Evolutionary conservation across 306 rosid genomes (phyloP).

Genomic region (Quercus mongolica): DNA sequence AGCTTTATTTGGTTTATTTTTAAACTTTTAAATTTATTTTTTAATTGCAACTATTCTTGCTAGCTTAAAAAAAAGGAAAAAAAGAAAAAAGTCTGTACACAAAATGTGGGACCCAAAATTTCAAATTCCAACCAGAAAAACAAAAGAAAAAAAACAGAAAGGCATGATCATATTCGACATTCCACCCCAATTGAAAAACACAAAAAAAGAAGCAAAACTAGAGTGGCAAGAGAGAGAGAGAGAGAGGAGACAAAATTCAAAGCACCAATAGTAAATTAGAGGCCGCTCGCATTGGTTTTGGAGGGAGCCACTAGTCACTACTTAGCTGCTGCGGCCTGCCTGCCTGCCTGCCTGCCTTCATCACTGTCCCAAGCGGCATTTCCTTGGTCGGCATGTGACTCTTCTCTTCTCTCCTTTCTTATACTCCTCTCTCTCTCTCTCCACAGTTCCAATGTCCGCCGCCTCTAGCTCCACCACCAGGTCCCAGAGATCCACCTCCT

Average conservation of each 20-base stretch:
- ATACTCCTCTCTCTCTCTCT: background rate
- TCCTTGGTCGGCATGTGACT: conserved; percentile 47
- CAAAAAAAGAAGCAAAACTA: too few species aligned
- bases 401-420: background rate
- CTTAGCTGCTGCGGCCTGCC: too few species aligned
- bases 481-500: conserved; percentile 51
- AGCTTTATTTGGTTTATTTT: too few species aligned
- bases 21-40: too few species aligned
- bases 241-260: conserved; percentile 13
- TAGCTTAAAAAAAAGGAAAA: too few species aligned
- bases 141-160: background rate
- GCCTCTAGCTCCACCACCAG: conserved; percentile 31
- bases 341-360: background rate
- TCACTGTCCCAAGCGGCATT: conserved; percentile 30
- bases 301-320: conserved; percentile 35
- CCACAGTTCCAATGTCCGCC: conserved; percentile 39
- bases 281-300: conserved; percentile 34
- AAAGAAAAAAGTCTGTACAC: too few species aligned
- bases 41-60: too few species aligned
- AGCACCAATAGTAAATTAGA: conserved; percentile 5
- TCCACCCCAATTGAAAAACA: background rate
- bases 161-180: background rate
- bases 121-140: too few species aligned
- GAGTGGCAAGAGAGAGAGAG: background rate
- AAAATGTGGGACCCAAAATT: too few species aligned